Base-by-base conservation (phyloP, 2,329 filamentous ascomycete species). In the Akanthomyces dipterigenus region DNA sequence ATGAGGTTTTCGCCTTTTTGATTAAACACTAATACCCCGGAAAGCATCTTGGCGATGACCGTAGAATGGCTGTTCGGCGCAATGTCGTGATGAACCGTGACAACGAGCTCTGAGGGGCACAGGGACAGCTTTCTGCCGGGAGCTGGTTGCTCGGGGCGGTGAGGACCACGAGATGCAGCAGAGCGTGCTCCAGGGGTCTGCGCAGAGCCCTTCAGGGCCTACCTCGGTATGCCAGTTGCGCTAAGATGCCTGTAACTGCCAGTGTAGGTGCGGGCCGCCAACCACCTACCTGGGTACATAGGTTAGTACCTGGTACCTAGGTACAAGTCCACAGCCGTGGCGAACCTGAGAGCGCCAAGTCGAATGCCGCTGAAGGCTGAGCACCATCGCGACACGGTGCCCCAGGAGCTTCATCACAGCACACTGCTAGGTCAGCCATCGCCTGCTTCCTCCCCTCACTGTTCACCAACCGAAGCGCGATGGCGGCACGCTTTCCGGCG, bases 1-100 rank as follows among this genome's bases (percentile, higher is more conserved):
- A 99, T 99, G 72, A 99, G 90, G 78, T 99, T 97, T 81, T 99
- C 95, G 78, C 95, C 95, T 79, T 99, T 99, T 76, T 99, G 95
- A 69, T 99, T 99, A 84, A 99, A 99, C 68, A 99, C 88, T 68
- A 99, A 87, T 71, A 99, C 93, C 63, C 95, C 95, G 69, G 93
- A 98, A 68, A 99, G 82, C 96, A 99, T 99, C 22, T 59, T 61
- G 24, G 54, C 48, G 43, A 61, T 36, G 22, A 24, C 16, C 11
- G 45, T 46, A 2, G 3, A 36, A 18, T 12, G 5, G 31, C 40
- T 36, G 24, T 7, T 26, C n/a, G 36, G 24, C 48, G 16, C n/a
- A 22, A 26, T 38, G 26, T 36, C 2, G 40, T 36, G 36, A 20
- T 26, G 45, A 20, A 24, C n/a, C n/a, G 36, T 48, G 34, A 36